Evolutionary conservation across 208 protist species (phyloP), one percentile per base, ranked within the genome.

Genomic region (Vickermania ingenoplastis): DNA sequence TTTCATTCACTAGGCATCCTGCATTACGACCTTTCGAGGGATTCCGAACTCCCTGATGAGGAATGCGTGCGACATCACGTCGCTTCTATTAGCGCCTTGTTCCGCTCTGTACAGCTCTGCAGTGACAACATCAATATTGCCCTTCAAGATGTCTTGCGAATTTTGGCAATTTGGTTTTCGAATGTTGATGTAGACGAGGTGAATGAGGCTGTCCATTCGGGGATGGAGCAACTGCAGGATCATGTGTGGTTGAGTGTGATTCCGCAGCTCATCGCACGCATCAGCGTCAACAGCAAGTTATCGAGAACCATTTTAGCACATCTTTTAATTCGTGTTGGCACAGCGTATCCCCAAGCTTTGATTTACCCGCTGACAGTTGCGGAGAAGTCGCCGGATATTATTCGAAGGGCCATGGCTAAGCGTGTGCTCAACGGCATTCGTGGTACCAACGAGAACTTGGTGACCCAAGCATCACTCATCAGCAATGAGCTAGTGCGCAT

Each of bases 241-340:
- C 93, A 99, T 60, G 98, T 98, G 13, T 99, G 99, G 99, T 73
- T 99, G 3, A 86, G 93, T 49, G 98, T 99, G n/a, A 97, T 99
- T 25, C 98, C 98, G 4, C 98, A 99, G 81, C 85, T 99, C 14
- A 99, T 99, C 61, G 98, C 98, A 5, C 86, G 98, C 29, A 98
- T 99, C 61, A 95, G 98, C 59, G 96, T 97, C 51, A 89, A 80
- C 7, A 70, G 84, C 2, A 64, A 70, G 7, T 53, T 76, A 3
- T 94, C 99, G 23, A 71, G 96, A 2, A 73, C 79, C 50, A 87
- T 99, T 31, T 75, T 99, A 25, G 83, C 97, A 11, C 72, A 98
- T 21, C 63, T 99, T 25, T 81, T 99, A 2, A 74, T 86, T 31
- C 74, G 76, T 29, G 89, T 99, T 53, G 98, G 97, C 28, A 89